Percentiles rank a stretch among this genome's conserved stretches.
These are phyloP conservation scores for Scutellaria barbata DNA, from an alignment of 257 asterid species.

Conservation along the genomic window DNA sequence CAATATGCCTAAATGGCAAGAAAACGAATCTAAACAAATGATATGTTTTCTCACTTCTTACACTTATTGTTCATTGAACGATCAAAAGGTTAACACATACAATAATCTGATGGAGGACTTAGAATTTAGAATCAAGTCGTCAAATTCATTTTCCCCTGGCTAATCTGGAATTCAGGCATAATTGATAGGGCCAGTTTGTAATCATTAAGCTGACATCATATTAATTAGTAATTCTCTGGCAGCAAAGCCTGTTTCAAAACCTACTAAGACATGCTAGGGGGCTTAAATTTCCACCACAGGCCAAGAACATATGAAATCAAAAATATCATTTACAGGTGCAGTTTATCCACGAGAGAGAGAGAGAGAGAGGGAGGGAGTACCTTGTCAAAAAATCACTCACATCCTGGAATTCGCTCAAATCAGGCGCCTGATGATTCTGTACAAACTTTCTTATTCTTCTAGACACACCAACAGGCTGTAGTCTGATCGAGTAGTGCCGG, in stretches of 20 bases:
- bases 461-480: slow-evolving; percentile 94
- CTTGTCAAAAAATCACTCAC: slow-evolving; percentile 89
- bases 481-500: slow-evolving; percentile 88
- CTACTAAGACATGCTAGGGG: neutral
- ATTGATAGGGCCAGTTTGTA: neutral
- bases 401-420: slow-evolving; percentile 82
- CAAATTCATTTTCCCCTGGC: neutral
- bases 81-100: neutral
- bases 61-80: neutral
- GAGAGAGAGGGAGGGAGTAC: slow-evolving; percentile 47
- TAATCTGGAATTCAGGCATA: neutral
- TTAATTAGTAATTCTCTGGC: neutral
- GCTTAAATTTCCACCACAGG: neutral
- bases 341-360: neutral
- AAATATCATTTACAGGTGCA: neutral
- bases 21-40: neutral
- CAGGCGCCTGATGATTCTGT: slow-evolving; percentile 88
- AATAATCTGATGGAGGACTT: neutral
- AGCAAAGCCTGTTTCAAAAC: neutral
- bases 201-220: neutral
- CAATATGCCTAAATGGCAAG: neutral
- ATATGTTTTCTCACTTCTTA: neutral
- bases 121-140: neutral
- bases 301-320: neutral
- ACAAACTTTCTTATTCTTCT: slow-evolving; percentile 87